These are phyloP conservation scores for Euphorbia schlechtendalii DNA, from an alignment of 441 rosid species.

Conservation along the genomic window DNA sequence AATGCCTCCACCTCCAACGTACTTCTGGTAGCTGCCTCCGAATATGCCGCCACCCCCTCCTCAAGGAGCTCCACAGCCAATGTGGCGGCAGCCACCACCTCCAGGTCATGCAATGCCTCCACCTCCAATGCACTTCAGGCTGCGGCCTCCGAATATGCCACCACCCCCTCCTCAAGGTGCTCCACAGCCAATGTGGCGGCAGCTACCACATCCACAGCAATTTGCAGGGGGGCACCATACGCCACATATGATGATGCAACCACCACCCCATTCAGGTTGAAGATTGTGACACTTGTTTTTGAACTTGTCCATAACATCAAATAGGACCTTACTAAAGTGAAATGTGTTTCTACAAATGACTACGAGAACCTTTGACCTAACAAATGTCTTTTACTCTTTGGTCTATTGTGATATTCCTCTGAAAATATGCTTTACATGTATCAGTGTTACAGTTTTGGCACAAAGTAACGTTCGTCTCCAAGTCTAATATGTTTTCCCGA, in stretches of 20 bases:
- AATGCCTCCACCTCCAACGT: conserved; percentile 56
- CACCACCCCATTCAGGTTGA: conserved; percentile 29
- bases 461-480: no score
- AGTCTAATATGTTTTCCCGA: no score
- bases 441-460: no score
- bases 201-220: conserved; percentile 58
- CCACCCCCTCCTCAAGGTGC: conserved; percentile 58
- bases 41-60: conserved; percentile 67
- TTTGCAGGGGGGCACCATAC: conserved; percentile 49
- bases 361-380: background rate
- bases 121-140: conserved; percentile 59
- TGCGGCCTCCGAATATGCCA: conserved; percentile 55
- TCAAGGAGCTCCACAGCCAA: conserved; percentile 48
- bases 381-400: background rate
- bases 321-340: background rate
- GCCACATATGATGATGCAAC: conserved; percentile 55
- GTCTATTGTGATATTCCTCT: background rate
- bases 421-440: background rate
- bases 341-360: background rate
- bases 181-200: conserved; percentile 55
- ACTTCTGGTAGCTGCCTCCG: conserved; percentile 52
- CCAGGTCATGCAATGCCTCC: conserved; percentile 48
- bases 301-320: background rate
- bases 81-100: conserved; percentile 75
- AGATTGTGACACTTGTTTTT: background rate